Evolutionary conservation across 331 rosid genomes (phyloP).

Genomic region (Arachis monticola): DNA sequence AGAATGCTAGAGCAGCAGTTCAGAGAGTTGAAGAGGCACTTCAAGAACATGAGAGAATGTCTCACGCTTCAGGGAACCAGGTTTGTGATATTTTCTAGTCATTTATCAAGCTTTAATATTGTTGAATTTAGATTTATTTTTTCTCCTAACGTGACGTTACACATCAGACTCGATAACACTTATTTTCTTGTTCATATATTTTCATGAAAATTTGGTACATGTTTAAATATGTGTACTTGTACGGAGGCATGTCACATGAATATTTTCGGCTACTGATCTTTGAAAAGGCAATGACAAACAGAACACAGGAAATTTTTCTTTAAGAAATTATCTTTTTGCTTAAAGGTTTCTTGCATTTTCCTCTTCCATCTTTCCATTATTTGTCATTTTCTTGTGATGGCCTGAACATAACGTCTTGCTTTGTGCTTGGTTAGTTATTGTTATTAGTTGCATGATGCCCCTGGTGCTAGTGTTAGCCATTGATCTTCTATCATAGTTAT

Average conservation of each 20-base stretch:
- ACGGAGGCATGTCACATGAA: not conserved
- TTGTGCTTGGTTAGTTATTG: slow-evolving; percentile 20
- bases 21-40: slow-evolving; percentile 93
- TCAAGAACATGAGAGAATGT: slow-evolving; percentile 81
- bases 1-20: slow-evolving; percentile 89
- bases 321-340: slow-evolving; percentile 6
- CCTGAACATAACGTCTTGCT: slow-evolving; percentile 3
- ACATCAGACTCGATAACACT: not conserved
- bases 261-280: slow-evolving; percentile 26
- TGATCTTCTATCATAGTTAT: slow-evolving; percentile 4
- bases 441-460: slow-evolving; percentile 5
- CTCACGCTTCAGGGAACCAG: slow-evolving; percentile 85
- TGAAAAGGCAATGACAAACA: slow-evolving; percentile 13
- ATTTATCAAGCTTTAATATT: not conserved
- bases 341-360: not conserved
- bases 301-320: slow-evolving; percentile 8
- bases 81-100: slow-evolving; percentile 48
- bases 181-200: slow-evolving; percentile 2
- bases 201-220: not conserved
- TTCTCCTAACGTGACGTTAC: slow-evolving; percentile 3
- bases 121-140: slow-evolving; percentile 15
- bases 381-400: not conserved
- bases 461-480: slow-evolving; percentile 1
- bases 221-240: slow-evolving; percentile 1
- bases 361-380: not conserved